Evolutionary conservation across 2,329 filamentous ascomycete genomes (phyloP).

Genomic region (Sordariomycetes sp.): DNA sequence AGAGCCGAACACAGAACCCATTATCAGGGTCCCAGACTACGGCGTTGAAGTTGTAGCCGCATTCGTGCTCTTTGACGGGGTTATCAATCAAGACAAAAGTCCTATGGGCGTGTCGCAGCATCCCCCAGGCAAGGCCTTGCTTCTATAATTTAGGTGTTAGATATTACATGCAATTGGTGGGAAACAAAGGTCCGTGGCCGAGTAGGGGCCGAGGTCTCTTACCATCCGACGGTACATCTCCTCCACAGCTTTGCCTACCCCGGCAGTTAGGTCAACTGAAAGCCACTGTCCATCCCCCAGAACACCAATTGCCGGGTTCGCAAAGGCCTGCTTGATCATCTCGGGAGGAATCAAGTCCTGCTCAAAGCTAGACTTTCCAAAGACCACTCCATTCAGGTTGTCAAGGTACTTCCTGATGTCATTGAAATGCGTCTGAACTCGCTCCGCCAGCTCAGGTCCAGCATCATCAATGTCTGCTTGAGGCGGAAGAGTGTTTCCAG

Average conservation of each 20-base stretch:
- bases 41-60: neutral
- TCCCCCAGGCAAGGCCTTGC: neutral
- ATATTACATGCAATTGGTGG: neutral
- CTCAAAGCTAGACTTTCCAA: neutral
- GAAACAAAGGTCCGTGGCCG: neutral
- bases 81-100: neutral
- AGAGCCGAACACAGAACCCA: neutral
- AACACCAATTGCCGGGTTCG: neutral
- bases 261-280: neutral
- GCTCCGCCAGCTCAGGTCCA: neutral
- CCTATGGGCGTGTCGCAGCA: neutral
- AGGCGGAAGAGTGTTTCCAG: neutral
- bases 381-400: neutral
- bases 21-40: neutral
- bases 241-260: neutral
- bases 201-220: neutral
- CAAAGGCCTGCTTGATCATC: neutral
- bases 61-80: neutral
- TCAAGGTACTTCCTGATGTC: neutral
- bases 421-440: neutral
- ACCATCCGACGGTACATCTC: neutral
- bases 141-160: neutral
- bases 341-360: neutral
- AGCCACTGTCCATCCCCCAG: neutral
- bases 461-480: neutral